Evolutionary conservation across 805 yeast species (phyloP).

Genomic region (Candida vaughaniae): DNA sequence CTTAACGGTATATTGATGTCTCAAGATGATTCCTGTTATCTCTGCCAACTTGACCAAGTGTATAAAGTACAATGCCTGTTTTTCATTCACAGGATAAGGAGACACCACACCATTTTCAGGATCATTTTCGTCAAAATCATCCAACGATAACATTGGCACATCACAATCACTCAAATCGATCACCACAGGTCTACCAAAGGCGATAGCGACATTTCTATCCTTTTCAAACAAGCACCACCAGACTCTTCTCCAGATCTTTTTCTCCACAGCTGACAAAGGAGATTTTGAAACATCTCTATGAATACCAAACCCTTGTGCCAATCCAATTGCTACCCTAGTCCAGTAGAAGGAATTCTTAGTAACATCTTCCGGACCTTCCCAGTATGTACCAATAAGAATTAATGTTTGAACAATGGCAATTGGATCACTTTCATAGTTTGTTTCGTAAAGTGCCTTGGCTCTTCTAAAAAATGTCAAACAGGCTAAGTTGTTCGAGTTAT

Average conservation of each 20-base stretch:
- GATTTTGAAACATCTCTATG: conserved; percentile 55
- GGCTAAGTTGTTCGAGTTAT: conserved; percentile 54
- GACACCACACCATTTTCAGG: conserved; percentile 25
- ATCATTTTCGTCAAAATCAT: conserved; percentile 60
- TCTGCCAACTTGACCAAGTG: conserved; percentile 66
- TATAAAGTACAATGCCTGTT: conserved; percentile 58
- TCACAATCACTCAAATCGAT: conserved; percentile 74
- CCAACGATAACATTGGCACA: conserved; percentile 66
- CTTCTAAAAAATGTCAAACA: conserved; percentile 57
- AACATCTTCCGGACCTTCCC: conserved; percentile 74
- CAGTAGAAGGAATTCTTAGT: conserved; percentile 66
- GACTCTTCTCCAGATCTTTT: conserved; percentile 58
- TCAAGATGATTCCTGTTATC: conserved; percentile 65
- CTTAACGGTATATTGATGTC: conserved; percentile 69
- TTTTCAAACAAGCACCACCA: conserved; percentile 80
- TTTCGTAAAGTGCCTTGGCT: conserved; percentile 73
- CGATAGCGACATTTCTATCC: conserved; percentile 67
- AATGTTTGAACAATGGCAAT: conserved; percentile 60
- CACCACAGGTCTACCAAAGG: conserved; percentile 70
- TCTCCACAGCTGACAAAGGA: conserved; percentile 37
- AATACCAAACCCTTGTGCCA: conserved; percentile 76
- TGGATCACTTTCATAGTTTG: conserved; percentile 66
- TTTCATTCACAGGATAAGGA: conserved; percentile 45
- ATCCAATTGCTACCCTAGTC: conserved; percentile 65
- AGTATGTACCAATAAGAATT: conserved; percentile 61